These are phyloP conservation scores for Podila epigama DNA, from an alignment of 192 early-diverging fungal genomes.

Conservation along the genomic window DNA sequence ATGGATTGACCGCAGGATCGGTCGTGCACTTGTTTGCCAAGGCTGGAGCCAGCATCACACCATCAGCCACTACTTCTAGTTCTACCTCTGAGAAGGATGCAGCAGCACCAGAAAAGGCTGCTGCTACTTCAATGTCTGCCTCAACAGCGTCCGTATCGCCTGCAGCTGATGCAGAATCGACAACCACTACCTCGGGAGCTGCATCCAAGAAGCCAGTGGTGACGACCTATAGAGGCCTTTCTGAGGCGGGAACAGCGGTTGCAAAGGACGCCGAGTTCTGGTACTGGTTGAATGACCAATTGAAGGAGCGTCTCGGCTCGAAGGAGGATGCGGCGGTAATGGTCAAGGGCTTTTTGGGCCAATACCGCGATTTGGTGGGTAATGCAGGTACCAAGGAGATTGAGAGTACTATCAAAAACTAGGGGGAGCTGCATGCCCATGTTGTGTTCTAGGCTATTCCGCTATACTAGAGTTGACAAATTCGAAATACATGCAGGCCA, in stretches of 20 bases:
- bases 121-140: not conserved
- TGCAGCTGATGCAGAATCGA: not conserved
- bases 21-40: constrained; percentile 60
- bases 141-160: not conserved
- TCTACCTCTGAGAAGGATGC: not conserved
- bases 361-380: constrained; percentile 39
- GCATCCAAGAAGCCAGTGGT: constrained; percentile 10
- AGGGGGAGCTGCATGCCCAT: too few relatives aligned
- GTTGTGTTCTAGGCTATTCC: too few relatives aligned
- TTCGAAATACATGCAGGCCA: too few relatives aligned
- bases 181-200: not conserved
- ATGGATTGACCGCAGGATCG: constrained; percentile 51
- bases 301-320: constrained; percentile 44
- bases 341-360: constrained; percentile 44
- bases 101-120: not conserved
- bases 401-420: constrained; percentile 35
- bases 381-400: constrained; percentile 44
- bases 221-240: constrained; percentile 34
- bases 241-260: constrained; percentile 29
- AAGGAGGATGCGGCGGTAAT: constrained; percentile 46
- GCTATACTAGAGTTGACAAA: too few relatives aligned
- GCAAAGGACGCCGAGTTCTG: constrained; percentile 42
- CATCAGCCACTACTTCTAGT: not conserved
- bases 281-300: constrained; percentile 46
- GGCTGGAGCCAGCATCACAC: constrained; percentile 17